Evolutionary conservation across 371 early-diverging fungal genomes (phyloP).

Genomic region (Rhizomucor pusillus): DNA sequence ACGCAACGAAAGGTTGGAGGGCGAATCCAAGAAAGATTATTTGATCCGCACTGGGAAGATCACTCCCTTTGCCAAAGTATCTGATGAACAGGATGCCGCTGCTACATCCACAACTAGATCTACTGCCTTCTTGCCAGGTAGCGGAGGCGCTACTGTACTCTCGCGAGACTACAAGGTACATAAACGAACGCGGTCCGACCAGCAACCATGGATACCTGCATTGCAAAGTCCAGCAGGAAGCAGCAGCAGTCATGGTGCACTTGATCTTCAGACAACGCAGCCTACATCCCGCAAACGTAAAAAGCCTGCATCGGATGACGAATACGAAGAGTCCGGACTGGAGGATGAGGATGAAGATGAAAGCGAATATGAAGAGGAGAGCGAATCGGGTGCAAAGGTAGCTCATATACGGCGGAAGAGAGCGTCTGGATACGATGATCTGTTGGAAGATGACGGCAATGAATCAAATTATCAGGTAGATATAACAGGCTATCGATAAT

Average conservation of each 20-base stretch:
- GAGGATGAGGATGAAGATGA: slow-evolving; percentile 13
- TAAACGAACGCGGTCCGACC: background rate
- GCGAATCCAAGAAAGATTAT: slow-evolving; percentile 62
- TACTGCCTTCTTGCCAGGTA: background rate
- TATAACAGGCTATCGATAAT: background rate
- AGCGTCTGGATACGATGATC: slow-evolving; percentile 8
- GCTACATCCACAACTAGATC: background rate
- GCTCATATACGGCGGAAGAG: slow-evolving; percentile 14
- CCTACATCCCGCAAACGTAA: slow-evolving; percentile 15
- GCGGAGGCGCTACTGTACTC: background rate
- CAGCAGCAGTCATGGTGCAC: background rate
- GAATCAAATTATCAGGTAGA: slow-evolving; percentile 50
- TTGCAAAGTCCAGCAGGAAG: background rate
- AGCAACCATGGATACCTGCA: background rate
- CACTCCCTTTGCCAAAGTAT: slow-evolving; percentile 65
- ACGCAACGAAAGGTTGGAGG: slow-evolving; percentile 18
- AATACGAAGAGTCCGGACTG: slow-evolving; percentile 11
- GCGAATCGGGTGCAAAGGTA: background rate
- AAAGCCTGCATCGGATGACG: slow-evolving; percentile 20
- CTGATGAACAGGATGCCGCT: slow-evolving; percentile 21
- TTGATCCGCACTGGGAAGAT: slow-evolving; percentile 77
- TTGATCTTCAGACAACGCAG: background rate
- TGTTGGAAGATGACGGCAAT: slow-evolving; percentile 62
- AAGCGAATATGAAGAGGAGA: slow-evolving; percentile 12
- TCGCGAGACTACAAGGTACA: background rate